A percentile compares a stretch with the other conserved stretches of the same genome.
Evolutionary conservation across 73 alveolate species (phyloP).

Genomic region (Paramecium tetraurelia): DNA sequence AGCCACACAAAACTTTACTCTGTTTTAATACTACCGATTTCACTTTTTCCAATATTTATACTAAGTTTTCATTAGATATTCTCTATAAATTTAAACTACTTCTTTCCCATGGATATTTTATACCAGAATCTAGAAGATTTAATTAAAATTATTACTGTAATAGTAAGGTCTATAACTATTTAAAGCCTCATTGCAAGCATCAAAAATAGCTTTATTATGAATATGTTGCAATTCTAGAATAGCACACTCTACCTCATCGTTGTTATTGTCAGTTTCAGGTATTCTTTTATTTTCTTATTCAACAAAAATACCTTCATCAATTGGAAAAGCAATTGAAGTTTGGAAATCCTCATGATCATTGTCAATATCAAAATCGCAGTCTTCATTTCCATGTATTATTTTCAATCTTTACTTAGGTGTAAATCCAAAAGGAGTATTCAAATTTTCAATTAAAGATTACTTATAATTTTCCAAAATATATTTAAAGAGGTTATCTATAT

Average conservation of each 20-base stretch:
- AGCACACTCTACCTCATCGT: background rate
- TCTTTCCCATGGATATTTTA: conserved; percentile 56
- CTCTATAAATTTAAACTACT: background rate
- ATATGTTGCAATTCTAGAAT: conserved; percentile 64
- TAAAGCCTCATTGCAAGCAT: conserved; percentile 76
- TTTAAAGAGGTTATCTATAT: background rate
- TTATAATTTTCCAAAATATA: background rate
- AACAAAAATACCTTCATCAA: background rate
- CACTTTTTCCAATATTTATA: background rate
- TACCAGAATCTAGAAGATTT: conserved; percentile 7
- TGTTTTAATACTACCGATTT: conserved; percentile 23
- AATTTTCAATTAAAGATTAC: background rate
- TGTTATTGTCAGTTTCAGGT: background rate
- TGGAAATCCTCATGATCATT: background rate
- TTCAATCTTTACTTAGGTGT: background rate
- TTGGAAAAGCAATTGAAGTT: background rate
- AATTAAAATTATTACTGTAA: background rate
- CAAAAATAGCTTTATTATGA: conserved; percentile 80
- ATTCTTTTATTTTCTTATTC: background rate
- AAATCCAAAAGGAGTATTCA: conserved; percentile 29
- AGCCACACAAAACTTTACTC: conserved; percentile 42
- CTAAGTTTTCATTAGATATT: background rate
- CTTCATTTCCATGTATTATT: conserved; percentile 24
- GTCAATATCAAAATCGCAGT: background rate
- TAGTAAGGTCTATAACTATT: conserved; percentile 72